A percentile compares a stretch with the other conserved stretches of the same genome.
Conservation (phyloP, 2,329 filamentous ascomycete species). For the Sporothrix sp. region DNA sequence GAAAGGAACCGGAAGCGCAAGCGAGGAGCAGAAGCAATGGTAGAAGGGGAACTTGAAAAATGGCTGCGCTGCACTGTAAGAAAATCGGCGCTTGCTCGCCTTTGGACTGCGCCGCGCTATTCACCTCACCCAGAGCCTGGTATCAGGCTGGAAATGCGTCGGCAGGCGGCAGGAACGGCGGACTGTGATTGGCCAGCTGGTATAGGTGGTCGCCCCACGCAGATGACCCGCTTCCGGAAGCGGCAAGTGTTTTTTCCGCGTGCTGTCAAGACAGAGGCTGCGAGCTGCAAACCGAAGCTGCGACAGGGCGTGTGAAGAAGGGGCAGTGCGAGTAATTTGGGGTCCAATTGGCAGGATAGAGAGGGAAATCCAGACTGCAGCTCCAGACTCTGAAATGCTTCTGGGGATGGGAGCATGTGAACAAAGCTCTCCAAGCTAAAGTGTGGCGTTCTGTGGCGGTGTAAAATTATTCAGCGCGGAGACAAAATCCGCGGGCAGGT, state of each 20-base stretch:
- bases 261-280: neutral
- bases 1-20: neutral
- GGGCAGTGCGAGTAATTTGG: too few relatives aligned
- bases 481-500: constrained; percentile 4
- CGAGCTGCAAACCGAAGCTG: neutral
- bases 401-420: too few relatives aligned
- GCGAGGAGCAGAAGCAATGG: neutral
- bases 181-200: constrained; percentile 4
- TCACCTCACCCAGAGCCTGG: neutral
- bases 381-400: too few relatives aligned
- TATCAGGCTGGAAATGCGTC: constrained; percentile 1
- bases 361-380: too few relatives aligned
- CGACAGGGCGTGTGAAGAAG: too few relatives aligned
- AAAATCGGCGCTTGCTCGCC: constrained; percentile 9
- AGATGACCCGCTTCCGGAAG: neutral
- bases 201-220: neutral
- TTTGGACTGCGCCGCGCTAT: too few relatives aligned
- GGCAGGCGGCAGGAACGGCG: neutral
- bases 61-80: neutral
- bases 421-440: too few relatives aligned
- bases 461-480: neutral
- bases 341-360: too few relatives aligned
- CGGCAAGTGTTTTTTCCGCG: constrained; percentile 9
- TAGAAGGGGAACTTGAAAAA: constrained; percentile 9
- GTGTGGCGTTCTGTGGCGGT: constrained; percentile 10